Base-by-base conservation (phyloP, 768 basidiomycete species). In the Tephrocybe sp. region DNA sequence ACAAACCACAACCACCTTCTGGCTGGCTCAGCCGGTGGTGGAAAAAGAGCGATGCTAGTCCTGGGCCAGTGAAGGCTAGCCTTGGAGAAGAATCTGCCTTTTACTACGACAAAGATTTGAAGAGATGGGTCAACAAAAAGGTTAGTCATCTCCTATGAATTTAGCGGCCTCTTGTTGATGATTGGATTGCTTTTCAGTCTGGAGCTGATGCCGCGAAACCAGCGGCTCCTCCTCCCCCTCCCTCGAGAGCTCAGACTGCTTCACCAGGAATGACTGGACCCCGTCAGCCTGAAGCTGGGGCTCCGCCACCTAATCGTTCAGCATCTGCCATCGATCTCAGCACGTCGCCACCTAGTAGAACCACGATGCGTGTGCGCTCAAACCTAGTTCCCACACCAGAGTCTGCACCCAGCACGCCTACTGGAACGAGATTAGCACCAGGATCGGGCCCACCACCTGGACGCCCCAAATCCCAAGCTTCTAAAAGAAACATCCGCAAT, bases 61-160 rank as follows among this genome's bases (percentile, higher is more conserved):
- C 84, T 8, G 91, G 78, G 8, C 94, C 96, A 2, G 72, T 96
- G 50, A 90, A 85, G 64, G 97, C 96, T 17, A 98, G 88, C 59
- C 80, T 99, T 21, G 97, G 97, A 7, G 93, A 98, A 58, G 84
- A 94, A 64, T 93, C 68, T 17, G 75, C 84, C 23, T 96, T 98
- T 73, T 88, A 92, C 62, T 99, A 90, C 65, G 97, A 99, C 64
- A 86, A 89, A 61, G 93, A 97, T n/a, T 78, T 87, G 53, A 94
- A 95, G 66, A 83, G 88, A 55, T 99, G 97, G 97, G 86, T 99
- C 23, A 94, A 97, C 67, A 95, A 89, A 70, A 93, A 88, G 73
- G 93, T 92, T 54, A 65, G 70, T 56, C 5, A 8, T 18, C 45
- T 50, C 23, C 46, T 52, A n/a, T 23, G 44, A 39, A 17, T 8